Percentiles rank a stretch among this genome's conserved stretches.
Conservation (phyloP, 1,284 basidiomycete genomes). For the Anthracocystis walkeri region DNA sequence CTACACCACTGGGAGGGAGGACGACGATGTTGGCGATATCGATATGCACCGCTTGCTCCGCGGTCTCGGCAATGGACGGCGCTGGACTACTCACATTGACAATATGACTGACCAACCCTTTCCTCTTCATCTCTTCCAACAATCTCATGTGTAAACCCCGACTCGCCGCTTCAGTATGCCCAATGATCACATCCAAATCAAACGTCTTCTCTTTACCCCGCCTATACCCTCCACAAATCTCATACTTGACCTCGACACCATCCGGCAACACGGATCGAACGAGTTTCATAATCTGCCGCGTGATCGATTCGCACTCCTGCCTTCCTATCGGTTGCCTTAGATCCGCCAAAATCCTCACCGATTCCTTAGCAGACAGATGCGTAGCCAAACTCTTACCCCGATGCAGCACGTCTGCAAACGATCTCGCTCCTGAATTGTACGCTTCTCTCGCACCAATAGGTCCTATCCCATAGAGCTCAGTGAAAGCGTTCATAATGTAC, state of each 20-base stretch:
- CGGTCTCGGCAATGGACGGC: conserved; percentile 9
- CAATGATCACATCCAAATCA: conserved; percentile 61
- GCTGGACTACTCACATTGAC: conserved; percentile 51
- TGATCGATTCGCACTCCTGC: conserved; percentile 48
- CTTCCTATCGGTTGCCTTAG: conserved; percentile 45
- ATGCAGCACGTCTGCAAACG: conserved; percentile 57
- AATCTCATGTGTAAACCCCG: conserved; percentile 38
- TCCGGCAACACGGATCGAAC: conserved; percentile 19
- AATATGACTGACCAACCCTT: conserved; percentile 48
- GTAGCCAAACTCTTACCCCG: conserved; percentile 46
- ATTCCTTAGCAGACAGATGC: conserved; percentile 44
- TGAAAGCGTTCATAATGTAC: conserved; percentile 56
- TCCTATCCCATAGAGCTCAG: conserved; percentile 64
- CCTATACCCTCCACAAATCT: conserved; percentile 59
- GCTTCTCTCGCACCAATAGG: conserved; percentile 57
- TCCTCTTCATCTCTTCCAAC: conserved; percentile 38
- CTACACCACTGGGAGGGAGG: conserved; percentile 22
- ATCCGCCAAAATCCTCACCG: conserved; percentile 53
- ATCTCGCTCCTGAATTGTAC: conserved; percentile 59
- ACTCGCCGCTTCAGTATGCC: conserved; percentile 18
- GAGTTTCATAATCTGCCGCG: conserved; percentile 34
- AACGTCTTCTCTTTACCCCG: conserved; percentile 51
- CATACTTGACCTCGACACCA: conserved; percentile 23
- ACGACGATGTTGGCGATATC: conserved; percentile 62
- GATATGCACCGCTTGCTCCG: conserved; percentile 16